Evolutionary conservation across 179 eudicot species (phyloP).

Genomic region (Actinidia arguta): DNA sequence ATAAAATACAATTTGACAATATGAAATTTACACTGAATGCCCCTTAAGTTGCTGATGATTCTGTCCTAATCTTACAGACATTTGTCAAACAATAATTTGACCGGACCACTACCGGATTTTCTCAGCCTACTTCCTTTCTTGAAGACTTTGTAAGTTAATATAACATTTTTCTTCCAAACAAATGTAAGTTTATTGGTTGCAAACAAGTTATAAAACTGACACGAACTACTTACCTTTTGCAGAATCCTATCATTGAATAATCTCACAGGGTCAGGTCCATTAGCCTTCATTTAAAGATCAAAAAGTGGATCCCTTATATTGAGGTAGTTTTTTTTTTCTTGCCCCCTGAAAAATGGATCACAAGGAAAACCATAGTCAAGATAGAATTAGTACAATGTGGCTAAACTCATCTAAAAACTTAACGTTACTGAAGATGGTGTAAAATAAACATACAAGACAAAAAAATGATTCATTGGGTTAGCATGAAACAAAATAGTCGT

Average conservation of each 20-base stretch:
- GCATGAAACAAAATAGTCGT: too few relatives aligned
- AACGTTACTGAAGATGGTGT: too few relatives aligned
- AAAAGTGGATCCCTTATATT: not conserved
- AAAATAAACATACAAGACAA: too few relatives aligned
- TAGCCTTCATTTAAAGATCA: conserved; percentile 6
- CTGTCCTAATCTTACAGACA: conserved; percentile 6
- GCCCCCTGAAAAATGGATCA: not conserved
- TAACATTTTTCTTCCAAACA: not conserved
- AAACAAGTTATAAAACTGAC: not conserved
- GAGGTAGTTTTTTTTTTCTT: not conserved
- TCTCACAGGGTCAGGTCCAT: conserved; percentile 25
- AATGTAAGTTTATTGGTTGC: not conserved
- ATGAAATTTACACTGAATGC: too few relatives aligned
- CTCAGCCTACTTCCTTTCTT: not conserved
- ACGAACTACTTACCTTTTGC: not conserved
- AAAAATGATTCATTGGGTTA: too few relatives aligned
- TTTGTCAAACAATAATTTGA: conserved; percentile 27
- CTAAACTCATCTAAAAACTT: too few relatives aligned
- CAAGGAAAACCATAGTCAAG: not conserved
- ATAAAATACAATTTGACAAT: too few relatives aligned
- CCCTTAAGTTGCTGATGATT: not conserved
- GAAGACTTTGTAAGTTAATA: not conserved
- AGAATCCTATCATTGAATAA: conserved; percentile 19
- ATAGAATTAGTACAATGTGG: too few relatives aligned
- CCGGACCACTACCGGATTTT: conserved; percentile 22